Evolutionary conservation across 2,329 filamentous ascomycete species (phyloP).

Genomic region (Cladophialophora yegresii): DNA sequence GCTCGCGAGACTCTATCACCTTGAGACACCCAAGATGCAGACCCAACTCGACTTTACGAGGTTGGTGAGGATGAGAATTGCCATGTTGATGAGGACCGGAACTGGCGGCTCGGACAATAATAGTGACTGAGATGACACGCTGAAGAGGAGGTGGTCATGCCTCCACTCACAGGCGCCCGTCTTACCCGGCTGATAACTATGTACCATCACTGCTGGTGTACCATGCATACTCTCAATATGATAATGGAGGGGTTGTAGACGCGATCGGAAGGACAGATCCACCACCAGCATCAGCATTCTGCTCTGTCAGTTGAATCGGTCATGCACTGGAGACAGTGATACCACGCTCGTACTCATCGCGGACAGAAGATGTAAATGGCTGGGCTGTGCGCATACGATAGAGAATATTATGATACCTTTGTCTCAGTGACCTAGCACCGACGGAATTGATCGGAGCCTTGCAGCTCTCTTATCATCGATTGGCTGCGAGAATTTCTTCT

Average conservation of each 20-base stretch:
- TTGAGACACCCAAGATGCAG: not conserved
- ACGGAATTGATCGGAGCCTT: not conserved
- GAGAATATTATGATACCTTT: not conserved
- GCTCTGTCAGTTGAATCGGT: not conserved
- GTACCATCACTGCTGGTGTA: not conserved
- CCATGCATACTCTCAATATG: not conserved
- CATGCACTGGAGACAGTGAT: not conserved
- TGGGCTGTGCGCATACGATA: not conserved
- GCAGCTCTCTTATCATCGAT: constrained; percentile 3
- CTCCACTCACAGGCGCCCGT: not conserved
- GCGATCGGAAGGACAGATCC: not conserved
- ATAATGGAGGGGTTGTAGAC: not conserved
- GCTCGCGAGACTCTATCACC: not conserved
- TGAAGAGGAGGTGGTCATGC: not conserved
- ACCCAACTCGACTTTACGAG: not conserved
- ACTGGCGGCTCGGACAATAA: not conserved
- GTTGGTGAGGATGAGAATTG: not conserved
- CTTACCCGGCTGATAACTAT: not conserved
- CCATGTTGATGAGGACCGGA: not conserved
- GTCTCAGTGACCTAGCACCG: not conserved
- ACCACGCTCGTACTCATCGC: not conserved
- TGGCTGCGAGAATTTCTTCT: constrained; percentile 11
- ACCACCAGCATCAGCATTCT: not conserved
- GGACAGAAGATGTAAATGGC: not conserved
- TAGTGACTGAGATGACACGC: not conserved